A percentile compares a stretch with the other conserved stretches of the same genome.
Evolutionary conservation across 108 stramenopile species (phyloP).

Genomic region (Cyclotella atomus): DNA sequence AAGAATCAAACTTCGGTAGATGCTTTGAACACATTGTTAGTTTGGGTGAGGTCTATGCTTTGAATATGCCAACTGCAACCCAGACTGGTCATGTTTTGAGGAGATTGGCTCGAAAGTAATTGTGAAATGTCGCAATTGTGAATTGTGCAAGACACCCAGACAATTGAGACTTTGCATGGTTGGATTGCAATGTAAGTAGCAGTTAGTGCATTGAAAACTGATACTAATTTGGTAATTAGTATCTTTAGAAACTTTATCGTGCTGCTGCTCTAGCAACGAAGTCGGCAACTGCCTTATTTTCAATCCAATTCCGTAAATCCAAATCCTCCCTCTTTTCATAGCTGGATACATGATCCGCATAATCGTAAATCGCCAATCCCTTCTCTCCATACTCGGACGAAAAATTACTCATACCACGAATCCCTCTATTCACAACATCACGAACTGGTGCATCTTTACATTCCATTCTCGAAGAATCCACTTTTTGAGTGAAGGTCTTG

Average conservation of each 20-base stretch:
- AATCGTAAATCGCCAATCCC: constrained; percentile 34
- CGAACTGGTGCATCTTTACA: neutral
- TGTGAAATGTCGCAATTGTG: neutral
- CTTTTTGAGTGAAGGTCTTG: constrained; percentile 11
- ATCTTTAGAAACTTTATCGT: neutral
- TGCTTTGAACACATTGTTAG: constrained; percentile 46
- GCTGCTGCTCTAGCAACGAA: neutral
- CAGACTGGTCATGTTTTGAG: constrained; percentile 62
- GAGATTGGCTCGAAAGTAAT: constrained; percentile 21
- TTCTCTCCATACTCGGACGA: neutral
- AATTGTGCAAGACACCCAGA: neutral
- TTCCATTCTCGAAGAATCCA: constrained; percentile 5
- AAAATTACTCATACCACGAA: neutral
- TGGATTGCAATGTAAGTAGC: no score
- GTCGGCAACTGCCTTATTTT: constrained; percentile 16
- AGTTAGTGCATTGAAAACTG: no score
- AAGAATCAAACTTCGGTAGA: constrained; percentile 45
- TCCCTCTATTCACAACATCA: neutral
- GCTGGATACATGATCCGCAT: constrained; percentile 36
- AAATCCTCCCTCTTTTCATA: constrained; percentile 12
- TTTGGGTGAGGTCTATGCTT: constrained; percentile 52
- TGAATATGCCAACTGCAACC: constrained; percentile 37
- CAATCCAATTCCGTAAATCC: constrained; percentile 36
- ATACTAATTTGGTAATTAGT: no score
- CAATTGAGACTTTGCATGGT: neutral